A percentile compares a stretch with the other conserved stretches of the same genome.
Conservation (phyloP, 352 stramenopile genomes). For the Pythium brassicae region DNA sequence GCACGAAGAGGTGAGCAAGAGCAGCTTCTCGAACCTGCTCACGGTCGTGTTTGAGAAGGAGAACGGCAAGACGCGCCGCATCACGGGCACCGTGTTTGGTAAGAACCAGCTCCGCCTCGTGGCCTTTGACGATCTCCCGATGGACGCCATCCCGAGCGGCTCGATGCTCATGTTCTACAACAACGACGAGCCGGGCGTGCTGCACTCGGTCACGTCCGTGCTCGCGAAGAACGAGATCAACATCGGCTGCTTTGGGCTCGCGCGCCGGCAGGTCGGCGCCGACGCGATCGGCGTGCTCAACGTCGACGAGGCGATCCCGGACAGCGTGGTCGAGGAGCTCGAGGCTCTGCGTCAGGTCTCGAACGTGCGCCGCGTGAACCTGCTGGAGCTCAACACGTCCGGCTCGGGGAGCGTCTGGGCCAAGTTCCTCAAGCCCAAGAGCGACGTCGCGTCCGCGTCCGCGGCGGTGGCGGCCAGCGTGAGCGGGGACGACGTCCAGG, state of each 20-base stretch:
- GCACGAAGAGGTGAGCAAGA: slow-evolving; percentile 66
- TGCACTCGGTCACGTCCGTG: slow-evolving; percentile 92
- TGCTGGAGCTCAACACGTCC: slow-evolving; percentile 66
- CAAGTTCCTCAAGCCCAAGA: slow-evolving; percentile 53
- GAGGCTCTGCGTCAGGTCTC: slow-evolving; percentile 63
- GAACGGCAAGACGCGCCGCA: slow-evolving; percentile 44
- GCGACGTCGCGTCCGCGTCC: slow-evolving; percentile 7
- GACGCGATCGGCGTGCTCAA: slow-evolving; percentile 86
- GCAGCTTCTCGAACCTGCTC: slow-evolving; percentile 88
- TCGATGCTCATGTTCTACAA: slow-evolving; percentile 94
- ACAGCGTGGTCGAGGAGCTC: slow-evolving; percentile 82
- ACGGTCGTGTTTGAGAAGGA: slow-evolving; percentile 91
- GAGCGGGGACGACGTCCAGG: slow-evolving; percentile 21
- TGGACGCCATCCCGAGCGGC: slow-evolving; percentile 82
- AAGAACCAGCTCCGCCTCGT: slow-evolving; percentile 85
- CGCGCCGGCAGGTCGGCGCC: slow-evolving; percentile 56
- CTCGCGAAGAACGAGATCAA: slow-evolving; percentile 92
- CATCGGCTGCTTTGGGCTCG: slow-evolving; percentile 91
- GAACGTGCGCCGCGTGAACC: slow-evolving; percentile 83
- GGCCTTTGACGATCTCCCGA: slow-evolving; percentile 83
- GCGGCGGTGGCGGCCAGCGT: slow-evolving; percentile 1
- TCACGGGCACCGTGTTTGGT: slow-evolving; percentile 89
- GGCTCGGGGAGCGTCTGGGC: slow-evolving; percentile 48
- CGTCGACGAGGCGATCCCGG: slow-evolving; percentile 85
- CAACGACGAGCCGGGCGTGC: slow-evolving; percentile 91